Evolutionary conservation across 139 green algal species (phyloP).

Genomic region (Spirogloea muscicola): DNA sequence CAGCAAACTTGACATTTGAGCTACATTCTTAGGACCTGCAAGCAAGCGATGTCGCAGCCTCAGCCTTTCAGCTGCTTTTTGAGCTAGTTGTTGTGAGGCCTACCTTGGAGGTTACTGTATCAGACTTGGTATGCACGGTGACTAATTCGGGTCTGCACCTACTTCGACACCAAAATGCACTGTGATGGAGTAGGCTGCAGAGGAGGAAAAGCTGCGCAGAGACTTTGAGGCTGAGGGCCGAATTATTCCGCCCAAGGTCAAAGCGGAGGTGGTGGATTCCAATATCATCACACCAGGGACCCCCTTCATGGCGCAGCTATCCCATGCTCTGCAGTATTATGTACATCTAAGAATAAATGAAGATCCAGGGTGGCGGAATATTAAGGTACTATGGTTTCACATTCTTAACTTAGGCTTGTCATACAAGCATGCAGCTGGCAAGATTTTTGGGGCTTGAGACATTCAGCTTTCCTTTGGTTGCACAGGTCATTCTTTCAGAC

Average conservation of each 20-base stretch:
- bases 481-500: slow-evolving; percentile 94
- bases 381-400: too few species aligned
- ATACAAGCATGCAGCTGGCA: too few species aligned
- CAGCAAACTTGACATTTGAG: background rate
- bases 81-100: background rate
- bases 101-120: background rate
- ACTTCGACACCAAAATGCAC: background rate
- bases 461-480: too few species aligned
- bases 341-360: slow-evolving; percentile 86
- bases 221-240: slow-evolving; percentile 82
- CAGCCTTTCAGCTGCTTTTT: background rate
- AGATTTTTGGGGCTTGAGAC: too few species aligned
- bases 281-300: slow-evolving; percentile 99
- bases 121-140: background rate
- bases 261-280: slow-evolving; percentile 77
- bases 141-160: background rate
- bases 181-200: slow-evolving; percentile 54
- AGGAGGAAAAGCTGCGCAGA: slow-evolving; percentile 81
- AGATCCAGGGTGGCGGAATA: slow-evolving; percentile 80
- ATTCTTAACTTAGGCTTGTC: too few species aligned
- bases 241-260: slow-evolving; percentile 66
- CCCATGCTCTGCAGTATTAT: slow-evolving; percentile 94
- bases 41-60: background rate
- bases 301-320: slow-evolving; percentile 94
- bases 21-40: background rate